Conservation (phyloP, 208 protist species). For the Leishmania tropica region DNA sequence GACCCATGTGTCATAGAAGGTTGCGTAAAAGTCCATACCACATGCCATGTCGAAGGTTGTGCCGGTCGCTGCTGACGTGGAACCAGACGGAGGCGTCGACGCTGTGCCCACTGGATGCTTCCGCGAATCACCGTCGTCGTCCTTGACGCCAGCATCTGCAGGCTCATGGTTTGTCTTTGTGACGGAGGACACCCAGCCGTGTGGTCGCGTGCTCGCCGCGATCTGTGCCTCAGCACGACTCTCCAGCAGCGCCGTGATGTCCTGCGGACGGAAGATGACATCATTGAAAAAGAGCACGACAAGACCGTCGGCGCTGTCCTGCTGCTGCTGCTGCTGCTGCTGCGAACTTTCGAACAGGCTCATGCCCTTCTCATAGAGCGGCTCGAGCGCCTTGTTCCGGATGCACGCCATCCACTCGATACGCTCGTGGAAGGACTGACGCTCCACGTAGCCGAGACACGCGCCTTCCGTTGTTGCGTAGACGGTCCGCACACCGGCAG, state of each 20-base stretch:
- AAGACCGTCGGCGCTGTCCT: slow-evolving; percentile 15
- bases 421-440: slow-evolving; percentile 51
- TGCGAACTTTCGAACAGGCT: slow-evolving; percentile 30
- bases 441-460: slow-evolving; percentile 47
- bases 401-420: slow-evolving; percentile 88
- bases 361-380: slow-evolving; percentile 66
- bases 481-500: slow-evolving; percentile 42
- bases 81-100: background rate
- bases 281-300: slow-evolving; percentile 86
- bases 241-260: slow-evolving; percentile 68
- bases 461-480: slow-evolving; percentile 52
- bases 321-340: slow-evolving; percentile 10
- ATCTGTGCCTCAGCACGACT: slow-evolving; percentile 43
- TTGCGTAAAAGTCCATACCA: slow-evolving; percentile 84
- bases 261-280: slow-evolving; percentile 67
- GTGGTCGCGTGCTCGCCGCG: slow-evolving; percentile 9
- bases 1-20: slow-evolving; percentile 82
- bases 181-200: slow-evolving; percentile 28
- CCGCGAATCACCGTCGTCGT: background rate
- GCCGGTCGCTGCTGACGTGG: slow-evolving; percentile 1
- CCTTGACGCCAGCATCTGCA: background rate
- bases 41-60: slow-evolving; percentile 83
- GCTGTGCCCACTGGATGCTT: background rate
- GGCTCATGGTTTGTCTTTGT: background rate
- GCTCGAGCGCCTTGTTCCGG: slow-evolving; percentile 73